Evolutionary conservation across 2,329 filamentous ascomycete genomes (phyloP), one percentile per base, ranked within the genome.

Genomic region (Aspergillus unguis): DNA sequence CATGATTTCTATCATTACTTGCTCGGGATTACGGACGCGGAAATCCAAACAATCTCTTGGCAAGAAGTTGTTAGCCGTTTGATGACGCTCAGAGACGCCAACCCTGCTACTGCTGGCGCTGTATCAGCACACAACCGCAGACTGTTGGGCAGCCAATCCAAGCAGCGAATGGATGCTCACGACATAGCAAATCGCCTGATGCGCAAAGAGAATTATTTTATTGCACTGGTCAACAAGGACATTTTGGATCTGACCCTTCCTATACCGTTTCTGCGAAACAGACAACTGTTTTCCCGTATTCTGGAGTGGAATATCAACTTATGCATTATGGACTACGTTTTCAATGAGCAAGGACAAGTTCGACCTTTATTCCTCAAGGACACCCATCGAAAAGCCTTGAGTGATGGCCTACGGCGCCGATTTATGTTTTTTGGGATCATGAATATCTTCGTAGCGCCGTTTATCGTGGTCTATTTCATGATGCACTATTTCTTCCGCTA

Each of bases 121-220:
- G 74, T 85, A 11, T 80, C 80, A n/a, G 75, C 81, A 8, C 75
- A 77, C 55, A 80, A 81, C 58, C 79, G 82, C 54, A 81, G 79
- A 58, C 83, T 82, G 54, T 79, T 92, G 57, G 88, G 88, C 42
- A 91, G 85, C 53, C 90, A 95, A 66, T 95, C 90, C 25, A 95
- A 96, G 69, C 90, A 97, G 72, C 83, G 92, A 57, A 85, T 99
- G 62, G 94, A 96, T 71, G 94, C 94, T 8, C 90, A 96, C 64
- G 94, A 96, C 65, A 97, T 99, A 68, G 94, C 94, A 5, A 99
- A 97, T 66, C 85, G 94, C 31, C 75, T 99, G 42, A 97, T 99
- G 94, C 86, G 94, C 54, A 88, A 90, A 65, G 92, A 96, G 58
- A 99, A 99, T 65, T 99, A 96, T 64, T 82, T 96, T 57, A 96